phyloP scores from a whole-genome alignment of 306 rosid species.

The Begonia loranthoides region DNA sequence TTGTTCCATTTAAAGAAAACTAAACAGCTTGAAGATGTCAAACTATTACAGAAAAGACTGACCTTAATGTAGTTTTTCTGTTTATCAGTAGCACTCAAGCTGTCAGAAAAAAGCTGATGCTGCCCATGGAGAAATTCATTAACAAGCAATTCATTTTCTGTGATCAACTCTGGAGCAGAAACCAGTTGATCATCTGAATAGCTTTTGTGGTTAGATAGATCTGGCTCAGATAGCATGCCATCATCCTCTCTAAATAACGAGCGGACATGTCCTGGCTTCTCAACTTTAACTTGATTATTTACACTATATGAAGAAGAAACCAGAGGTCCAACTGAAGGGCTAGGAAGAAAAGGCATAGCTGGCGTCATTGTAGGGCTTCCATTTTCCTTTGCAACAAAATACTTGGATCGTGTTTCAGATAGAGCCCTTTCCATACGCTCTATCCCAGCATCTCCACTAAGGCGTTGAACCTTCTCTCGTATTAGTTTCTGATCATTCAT shows the following conservation, averaged over 20 bases:
- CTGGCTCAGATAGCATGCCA: conserved; percentile 3
- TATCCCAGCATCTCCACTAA: conserved; percentile 87
- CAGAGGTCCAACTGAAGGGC: conserved; percentile 16
- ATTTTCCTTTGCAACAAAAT: conserved; percentile 37
- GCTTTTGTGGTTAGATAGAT: conserved; percentile 11
- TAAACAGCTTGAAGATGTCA: no score
- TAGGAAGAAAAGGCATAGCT: conserved; percentile 22
- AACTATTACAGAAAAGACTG: conserved; percentile 9
- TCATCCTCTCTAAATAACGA: conserved; percentile 58
- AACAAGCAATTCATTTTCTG: conserved; percentile 67
- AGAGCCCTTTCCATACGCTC: conserved; percentile 72
- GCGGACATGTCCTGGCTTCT: conserved; percentile 42
- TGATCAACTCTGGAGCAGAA: conserved; percentile 24
- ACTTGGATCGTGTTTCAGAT: conserved; percentile 71
- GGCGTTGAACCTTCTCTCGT: conserved; percentile 69
- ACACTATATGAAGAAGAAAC: conserved; percentile 27
- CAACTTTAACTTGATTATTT: conserved; percentile 16
- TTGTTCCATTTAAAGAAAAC: no score
- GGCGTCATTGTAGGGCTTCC: conserved; percentile 32
- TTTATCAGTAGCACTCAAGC: conserved; percentile 25
- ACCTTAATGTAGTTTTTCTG: conserved; percentile 53
- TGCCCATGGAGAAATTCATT: conserved; percentile 74
- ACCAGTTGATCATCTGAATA: conserved; percentile 25
- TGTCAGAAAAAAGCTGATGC: conserved; percentile 28
- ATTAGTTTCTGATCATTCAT: conserved; percentile 60